Conservation (phyloP, 306 rosid genomes). For the Pueraria montana region DNA sequence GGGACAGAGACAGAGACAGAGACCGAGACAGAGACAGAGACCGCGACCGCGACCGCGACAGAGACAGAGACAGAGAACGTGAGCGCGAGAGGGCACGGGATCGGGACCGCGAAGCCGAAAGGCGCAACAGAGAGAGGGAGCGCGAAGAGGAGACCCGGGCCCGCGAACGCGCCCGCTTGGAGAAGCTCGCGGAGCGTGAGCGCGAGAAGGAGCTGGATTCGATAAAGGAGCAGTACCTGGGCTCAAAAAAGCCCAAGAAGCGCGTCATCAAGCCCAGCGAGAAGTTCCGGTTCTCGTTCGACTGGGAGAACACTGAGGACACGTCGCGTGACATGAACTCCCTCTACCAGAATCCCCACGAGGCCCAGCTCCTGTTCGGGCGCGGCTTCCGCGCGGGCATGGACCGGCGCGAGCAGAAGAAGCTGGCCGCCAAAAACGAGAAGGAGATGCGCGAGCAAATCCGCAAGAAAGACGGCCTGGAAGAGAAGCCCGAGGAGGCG, state of each 20-base stretch:
- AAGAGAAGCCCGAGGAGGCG: constrained; percentile 92
- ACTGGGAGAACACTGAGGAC: constrained; percentile 95
- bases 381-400: constrained; percentile 91
- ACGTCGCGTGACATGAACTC: constrained; percentile 88
- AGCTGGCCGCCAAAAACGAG: constrained; percentile 90
- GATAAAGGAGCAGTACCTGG: constrained; percentile 88
- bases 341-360: constrained; percentile 91
- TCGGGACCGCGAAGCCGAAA: constrained; percentile 62
- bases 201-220: constrained; percentile 79
- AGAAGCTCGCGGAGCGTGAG: constrained; percentile 80
- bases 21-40: constrained; percentile 56
- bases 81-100: constrained; percentile 61
- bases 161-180: constrained; percentile 75
- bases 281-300: constrained; percentile 91
- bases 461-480: constrained; percentile 74
- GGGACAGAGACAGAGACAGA: constrained; percentile 53
- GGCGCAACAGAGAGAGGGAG: constrained; percentile 68
- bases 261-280: constrained; percentile 92
- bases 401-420: constrained; percentile 95
- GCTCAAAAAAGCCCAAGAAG: constrained; percentile 91
- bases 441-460: constrained; percentile 83
- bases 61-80: not conserved
- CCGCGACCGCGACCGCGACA: constrained; percentile 41
- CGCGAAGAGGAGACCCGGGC: constrained; percentile 72
- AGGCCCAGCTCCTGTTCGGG: constrained; percentile 87